Conservation (phyloP, 345 rosid species). For the Salix brachista region DNA sequence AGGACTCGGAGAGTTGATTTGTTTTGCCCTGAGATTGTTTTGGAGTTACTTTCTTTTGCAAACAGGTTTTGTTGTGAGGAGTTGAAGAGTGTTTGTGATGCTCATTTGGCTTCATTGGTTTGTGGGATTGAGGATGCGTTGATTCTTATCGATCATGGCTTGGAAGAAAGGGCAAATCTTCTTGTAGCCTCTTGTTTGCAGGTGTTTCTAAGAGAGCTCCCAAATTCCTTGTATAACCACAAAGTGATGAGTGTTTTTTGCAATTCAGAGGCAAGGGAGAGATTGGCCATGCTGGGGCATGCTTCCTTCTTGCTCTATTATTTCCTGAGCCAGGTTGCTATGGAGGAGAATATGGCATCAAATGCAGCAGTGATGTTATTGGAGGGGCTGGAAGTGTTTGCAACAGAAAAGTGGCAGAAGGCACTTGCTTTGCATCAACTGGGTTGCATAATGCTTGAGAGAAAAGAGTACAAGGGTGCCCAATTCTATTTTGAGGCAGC, state of each 20-base stretch:
- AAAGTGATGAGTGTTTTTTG: slow-evolving; percentile 59
- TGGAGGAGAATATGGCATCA: slow-evolving; percentile 54
- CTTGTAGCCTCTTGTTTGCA: slow-evolving; percentile 88
- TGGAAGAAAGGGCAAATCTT: slow-evolving; percentile 65
- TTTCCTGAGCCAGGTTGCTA: slow-evolving; percentile 75
- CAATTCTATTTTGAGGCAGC: slow-evolving; percentile 63
- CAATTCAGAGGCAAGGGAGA: slow-evolving; percentile 53
- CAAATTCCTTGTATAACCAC: slow-evolving; percentile 43
- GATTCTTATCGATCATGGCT: slow-evolving; percentile 60
- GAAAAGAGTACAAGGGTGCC: slow-evolving; percentile 56
- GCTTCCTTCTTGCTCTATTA: slow-evolving; percentile 74
- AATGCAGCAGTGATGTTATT: slow-evolving; percentile 46
- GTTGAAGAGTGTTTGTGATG: slow-evolving; percentile 73
- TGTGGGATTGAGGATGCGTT: slow-evolving; percentile 52
- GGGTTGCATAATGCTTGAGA: slow-evolving; percentile 67
- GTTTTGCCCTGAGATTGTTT: slow-evolving; percentile 52
- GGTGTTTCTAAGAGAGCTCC: slow-evolving; percentile 69
- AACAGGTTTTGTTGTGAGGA: slow-evolving; percentile 86
- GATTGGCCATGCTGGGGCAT: slow-evolving; percentile 50
- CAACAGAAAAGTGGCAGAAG: slow-evolving; percentile 64
- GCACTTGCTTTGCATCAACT: slow-evolving; percentile 72
- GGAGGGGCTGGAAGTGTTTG: slow-evolving; percentile 64
- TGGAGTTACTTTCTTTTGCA: slow-evolving; percentile 74
- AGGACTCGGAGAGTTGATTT: slow-evolving; percentile 54
- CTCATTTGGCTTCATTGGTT: slow-evolving; percentile 62